Conservation (phyloP, 129 eudicot species). For the Tanacetum coccineum region DNA sequence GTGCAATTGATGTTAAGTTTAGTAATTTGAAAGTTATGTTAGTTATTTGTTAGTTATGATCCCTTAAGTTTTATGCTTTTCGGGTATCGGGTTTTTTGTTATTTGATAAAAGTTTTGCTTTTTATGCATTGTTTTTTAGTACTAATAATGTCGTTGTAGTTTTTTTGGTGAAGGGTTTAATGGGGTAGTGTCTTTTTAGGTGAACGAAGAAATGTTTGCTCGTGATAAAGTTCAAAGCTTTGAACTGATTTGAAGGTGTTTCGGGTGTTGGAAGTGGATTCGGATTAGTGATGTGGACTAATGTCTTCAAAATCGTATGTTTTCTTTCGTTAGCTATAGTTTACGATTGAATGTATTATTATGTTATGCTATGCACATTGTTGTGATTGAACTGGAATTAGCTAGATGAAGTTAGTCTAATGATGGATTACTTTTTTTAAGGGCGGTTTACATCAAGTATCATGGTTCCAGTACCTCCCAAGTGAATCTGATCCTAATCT, state of each 20-base stretch:
- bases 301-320: constrained; percentile 86
- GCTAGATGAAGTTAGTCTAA: constrained; percentile 16
- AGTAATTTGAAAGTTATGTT: constrained; percentile 13
- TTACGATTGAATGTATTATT: constrained; percentile 3
- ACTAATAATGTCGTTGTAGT: constrained; percentile 21
- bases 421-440: constrained; percentile 34
- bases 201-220: constrained; percentile 18
- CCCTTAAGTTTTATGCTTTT: not conserved
- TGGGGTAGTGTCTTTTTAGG: not conserved
- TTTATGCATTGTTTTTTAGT: not conserved
- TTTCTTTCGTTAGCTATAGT: constrained; percentile 13
- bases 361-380: not conserved
- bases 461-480: constrained; percentile 98
- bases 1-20: not conserved
- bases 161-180: constrained; percentile 7
- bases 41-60: constrained; percentile 13
- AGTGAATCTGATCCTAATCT: constrained; percentile 59
- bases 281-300: constrained; percentile 78
- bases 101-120: not conserved
- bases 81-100: not conserved
- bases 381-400: too few relatives aligned
- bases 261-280: constrained; percentile 15
- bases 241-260: constrained; percentile 17
- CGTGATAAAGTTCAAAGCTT: constrained; percentile 20
- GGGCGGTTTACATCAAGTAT: constrained; percentile 96